phyloP scores from a whole-genome alignment of 2,329 filamentous ascomycete species.

The Alternaria sp. region DNA sequence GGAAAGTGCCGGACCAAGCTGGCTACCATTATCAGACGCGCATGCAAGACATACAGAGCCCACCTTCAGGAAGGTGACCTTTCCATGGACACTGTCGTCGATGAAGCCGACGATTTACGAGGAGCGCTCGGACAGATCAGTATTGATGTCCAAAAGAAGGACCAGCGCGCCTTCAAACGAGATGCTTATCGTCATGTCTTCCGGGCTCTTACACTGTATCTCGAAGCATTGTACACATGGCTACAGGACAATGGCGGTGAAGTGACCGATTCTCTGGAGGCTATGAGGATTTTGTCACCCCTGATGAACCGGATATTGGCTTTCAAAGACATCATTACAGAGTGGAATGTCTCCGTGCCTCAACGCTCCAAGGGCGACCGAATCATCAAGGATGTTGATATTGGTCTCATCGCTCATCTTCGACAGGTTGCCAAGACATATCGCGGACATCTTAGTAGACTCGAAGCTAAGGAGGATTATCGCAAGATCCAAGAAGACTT shows the following conservation, averaged over 20 bases:
- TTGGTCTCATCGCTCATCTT: conserved; percentile 35
- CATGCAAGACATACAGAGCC: conserved; percentile 12
- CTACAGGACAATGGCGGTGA: conserved; percentile 10
- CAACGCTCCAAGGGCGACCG: conserved; percentile 22
- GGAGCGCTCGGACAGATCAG: conserved; percentile 9
- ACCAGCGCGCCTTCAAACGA: conserved; percentile 25
- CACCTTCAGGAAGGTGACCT: conserved; percentile 8
- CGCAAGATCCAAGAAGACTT: conserved; percentile 6
- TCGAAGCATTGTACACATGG: conserved; percentile 26
- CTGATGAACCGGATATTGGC: conserved; percentile 25
- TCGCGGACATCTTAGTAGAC: not conserved
- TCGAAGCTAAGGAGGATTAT: conserved; percentile 12
- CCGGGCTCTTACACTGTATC: conserved; percentile 18
- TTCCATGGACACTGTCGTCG: conserved; percentile 13
- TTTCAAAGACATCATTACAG: conserved; percentile 31
- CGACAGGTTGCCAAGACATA: conserved; percentile 16
- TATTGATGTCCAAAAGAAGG: not conserved
- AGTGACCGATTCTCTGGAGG: conserved; percentile 10
- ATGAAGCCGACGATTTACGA: conserved; percentile 10
- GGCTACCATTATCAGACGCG: conserved; percentile 15
- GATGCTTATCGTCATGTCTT: conserved; percentile 40
- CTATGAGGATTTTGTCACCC: conserved; percentile 23
- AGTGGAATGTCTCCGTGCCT: conserved; percentile 28
- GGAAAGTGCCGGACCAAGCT: conserved; percentile 27
- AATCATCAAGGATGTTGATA: conserved; percentile 31